phyloP scores from a whole-genome alignment of 2,329 filamentous ascomycete species.

The Fusarium irregulare region DNA sequence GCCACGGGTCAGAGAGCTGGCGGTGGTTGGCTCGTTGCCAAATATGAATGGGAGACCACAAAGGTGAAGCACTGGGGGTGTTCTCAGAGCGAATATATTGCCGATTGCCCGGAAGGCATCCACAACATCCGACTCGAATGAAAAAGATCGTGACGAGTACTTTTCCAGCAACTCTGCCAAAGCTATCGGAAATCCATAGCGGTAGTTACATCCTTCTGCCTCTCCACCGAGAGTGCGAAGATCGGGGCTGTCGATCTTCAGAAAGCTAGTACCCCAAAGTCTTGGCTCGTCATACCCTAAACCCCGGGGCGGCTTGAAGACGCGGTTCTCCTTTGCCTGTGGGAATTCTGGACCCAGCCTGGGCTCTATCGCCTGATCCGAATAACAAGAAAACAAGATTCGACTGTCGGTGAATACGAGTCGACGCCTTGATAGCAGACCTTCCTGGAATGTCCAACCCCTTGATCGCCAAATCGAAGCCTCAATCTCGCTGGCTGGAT shows the following conservation, averaged over 20 bases:
- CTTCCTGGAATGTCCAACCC: neutral
- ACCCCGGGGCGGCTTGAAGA: too few relatives aligned
- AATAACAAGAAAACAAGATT: neutral
- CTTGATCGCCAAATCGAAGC: neutral
- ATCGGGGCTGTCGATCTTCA: neutral
- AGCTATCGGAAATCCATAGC: neutral
- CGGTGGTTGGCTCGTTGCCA: accelerated
- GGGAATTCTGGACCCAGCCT: neutral
- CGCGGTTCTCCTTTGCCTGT: too few relatives aligned
- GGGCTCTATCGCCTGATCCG: neutral
- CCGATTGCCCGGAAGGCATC: neutral
- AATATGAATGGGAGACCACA: neutral
- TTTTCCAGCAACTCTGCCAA: neutral
- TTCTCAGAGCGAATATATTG: neutral
- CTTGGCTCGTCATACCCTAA: too few relatives aligned
- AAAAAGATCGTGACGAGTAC: neutral
- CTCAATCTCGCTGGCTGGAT: neutral
- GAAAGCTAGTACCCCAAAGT: neutral
- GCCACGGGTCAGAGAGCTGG: accelerated
- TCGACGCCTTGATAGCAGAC: neutral
- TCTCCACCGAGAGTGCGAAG: too few relatives aligned
- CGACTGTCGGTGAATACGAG: neutral
- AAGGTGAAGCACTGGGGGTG: neutral
- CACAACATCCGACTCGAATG: neutral
- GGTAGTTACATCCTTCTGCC: too few relatives aligned